Conservation (phyloP, 495 filamentous ascomycete species). For the Neurospora sp. region DNA sequence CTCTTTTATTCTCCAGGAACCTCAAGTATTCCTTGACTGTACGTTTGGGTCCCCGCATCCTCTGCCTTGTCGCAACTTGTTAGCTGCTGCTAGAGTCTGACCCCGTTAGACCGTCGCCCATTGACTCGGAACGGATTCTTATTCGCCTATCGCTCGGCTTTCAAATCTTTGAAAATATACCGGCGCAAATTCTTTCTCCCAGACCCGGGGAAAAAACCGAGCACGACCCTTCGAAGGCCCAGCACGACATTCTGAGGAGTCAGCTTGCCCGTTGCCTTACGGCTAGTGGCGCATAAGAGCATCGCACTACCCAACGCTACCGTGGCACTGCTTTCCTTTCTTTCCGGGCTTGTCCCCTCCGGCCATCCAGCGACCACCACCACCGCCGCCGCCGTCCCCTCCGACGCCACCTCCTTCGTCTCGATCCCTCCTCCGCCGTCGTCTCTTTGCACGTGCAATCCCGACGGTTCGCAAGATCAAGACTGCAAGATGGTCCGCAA, state of each 20-base stretch:
- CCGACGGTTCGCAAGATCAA: background rate
- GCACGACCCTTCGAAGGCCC: background rate
- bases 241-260: background rate
- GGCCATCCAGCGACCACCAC: background rate
- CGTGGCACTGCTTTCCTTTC: background rate
- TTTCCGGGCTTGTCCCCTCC: background rate
- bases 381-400: background rate
- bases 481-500: constrained; percentile 76
- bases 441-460: background rate
- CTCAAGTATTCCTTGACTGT: background rate
- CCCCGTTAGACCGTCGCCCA: background rate
- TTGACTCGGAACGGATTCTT: background rate
- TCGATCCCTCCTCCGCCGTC: background rate
- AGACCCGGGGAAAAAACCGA: background rate
- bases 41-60: background rate
- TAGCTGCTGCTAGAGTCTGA: background rate
- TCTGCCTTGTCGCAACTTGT: background rate
- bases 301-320: background rate
- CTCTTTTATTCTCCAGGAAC: background rate
- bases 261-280: background rate
- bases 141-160: background rate
- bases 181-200: background rate
- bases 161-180: background rate
- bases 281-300: background rate
- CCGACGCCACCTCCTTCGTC: background rate